These are phyloP conservation scores for Rhodosporidiobolus odoratus DNA, from an alignment of 768 basidiomycete species.

Conservation along the genomic window DNA sequence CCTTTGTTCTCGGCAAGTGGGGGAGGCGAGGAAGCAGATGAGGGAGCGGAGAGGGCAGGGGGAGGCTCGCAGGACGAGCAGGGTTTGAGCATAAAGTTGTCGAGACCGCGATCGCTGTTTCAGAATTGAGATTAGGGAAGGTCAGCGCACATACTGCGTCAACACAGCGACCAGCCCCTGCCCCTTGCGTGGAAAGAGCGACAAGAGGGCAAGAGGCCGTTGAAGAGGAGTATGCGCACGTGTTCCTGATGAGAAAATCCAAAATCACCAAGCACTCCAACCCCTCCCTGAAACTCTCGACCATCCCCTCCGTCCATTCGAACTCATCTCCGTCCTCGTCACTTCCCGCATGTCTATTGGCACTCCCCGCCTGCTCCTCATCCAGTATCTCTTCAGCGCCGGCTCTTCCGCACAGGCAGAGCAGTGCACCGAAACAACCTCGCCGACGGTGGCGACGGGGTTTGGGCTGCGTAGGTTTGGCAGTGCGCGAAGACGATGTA, in stretches of 20 bases:
- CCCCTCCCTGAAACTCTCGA: slow-evolving; percentile 77
- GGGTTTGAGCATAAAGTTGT: slow-evolving; percentile 41
- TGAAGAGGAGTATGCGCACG: slow-evolving; percentile 59
- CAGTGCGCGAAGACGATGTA: not conserved
- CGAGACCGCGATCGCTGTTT: slow-evolving; percentile 26
- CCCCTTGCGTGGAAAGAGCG: slow-evolving; percentile 61
- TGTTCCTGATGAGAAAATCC: slow-evolving; percentile 88
- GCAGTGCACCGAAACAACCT: slow-evolving; percentile 2
- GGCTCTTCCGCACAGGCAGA: slow-evolving; percentile 68
- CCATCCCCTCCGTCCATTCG: slow-evolving; percentile 69
- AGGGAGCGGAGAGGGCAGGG: not conserved
- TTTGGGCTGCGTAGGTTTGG: not conserved
- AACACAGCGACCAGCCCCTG: too few species aligned
- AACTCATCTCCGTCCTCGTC: slow-evolving; percentile 41
- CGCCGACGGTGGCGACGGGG: not conserved
- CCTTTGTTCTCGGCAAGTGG: not conserved
- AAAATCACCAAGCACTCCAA: slow-evolving; percentile 86
- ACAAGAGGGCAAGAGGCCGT: slow-evolving; percentile 53
- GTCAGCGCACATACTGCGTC: not conserved
- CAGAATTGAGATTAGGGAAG: not conserved
- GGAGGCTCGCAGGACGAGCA: slow-evolving; percentile 10
- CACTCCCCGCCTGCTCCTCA: slow-evolving; percentile 58
- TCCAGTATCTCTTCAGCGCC: slow-evolving; percentile 57
- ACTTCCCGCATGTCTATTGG: slow-evolving; percentile 46
- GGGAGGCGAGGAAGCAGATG: not conserved